Conservation (phyloP, 2,329 filamentous ascomycete genomes). For the Capronia americana region DNA sequence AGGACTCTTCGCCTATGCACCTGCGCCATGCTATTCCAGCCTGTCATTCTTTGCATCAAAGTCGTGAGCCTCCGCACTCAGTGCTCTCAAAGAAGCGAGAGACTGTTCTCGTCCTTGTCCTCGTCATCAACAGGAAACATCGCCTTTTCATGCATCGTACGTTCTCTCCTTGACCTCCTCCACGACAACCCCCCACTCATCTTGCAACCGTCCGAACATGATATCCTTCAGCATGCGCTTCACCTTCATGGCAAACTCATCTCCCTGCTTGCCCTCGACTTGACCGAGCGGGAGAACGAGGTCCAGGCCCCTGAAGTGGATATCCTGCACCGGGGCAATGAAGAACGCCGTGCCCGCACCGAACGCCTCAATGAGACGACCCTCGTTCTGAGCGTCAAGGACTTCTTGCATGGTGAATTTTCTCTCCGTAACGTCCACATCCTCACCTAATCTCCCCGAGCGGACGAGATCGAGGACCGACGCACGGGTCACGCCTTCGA, state of each 20-base stretch:
- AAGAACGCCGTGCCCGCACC: conserved; percentile 76
- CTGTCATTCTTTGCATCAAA: background rate
- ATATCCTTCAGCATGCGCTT: conserved; percentile 74
- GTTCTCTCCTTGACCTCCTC: conserved; percentile 52
- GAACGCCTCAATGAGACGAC: conserved; percentile 81
- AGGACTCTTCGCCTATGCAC: background rate
- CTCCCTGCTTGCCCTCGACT: conserved; percentile 49
- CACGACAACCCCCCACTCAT: conserved; percentile 73
- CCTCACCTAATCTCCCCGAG: conserved; percentile 36
- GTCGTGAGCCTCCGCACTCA: background rate
- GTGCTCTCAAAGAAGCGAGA: background rate
- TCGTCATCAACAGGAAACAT: background rate
- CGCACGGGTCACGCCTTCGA: conserved; percentile 85
- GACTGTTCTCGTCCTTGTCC: background rate
- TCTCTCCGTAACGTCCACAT: conserved; percentile 84
- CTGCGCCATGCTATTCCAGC: background rate
- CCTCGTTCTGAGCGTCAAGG: conserved; percentile 72
- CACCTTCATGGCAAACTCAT: conserved; percentile 59
- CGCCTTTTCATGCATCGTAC: background rate
- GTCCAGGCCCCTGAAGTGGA: conserved; percentile 37
- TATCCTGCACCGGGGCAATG: conserved; percentile 34
- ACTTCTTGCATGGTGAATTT: conserved; percentile 83
- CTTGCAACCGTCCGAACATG: conserved; percentile 73
- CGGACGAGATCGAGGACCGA: conserved; percentile 77
- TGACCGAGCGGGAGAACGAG: conserved; percentile 59